phyloP scores from a whole-genome alignment of 371 early-diverging fungal genomes.

The Sporodiniella umbellata region DNA sequence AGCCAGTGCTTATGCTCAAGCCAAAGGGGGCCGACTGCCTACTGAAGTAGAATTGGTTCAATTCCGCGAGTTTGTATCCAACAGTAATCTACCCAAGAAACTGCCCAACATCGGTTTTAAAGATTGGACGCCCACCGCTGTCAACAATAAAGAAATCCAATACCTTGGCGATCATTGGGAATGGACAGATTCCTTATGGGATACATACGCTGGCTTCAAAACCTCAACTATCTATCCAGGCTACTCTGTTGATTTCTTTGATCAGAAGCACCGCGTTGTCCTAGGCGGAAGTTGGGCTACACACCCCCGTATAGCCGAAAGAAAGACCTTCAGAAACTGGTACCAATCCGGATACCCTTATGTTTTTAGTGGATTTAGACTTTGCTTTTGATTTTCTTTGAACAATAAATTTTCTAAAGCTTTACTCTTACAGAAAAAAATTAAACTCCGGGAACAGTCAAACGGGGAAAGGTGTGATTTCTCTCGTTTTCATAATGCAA shows the following conservation, averaged over 20 bases:
- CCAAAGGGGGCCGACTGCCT: slow-evolving; percentile 56
- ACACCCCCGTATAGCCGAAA: slow-evolving; percentile 69
- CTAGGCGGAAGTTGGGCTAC: slow-evolving; percentile 90
- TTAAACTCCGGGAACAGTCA: no score
- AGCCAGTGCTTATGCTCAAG: slow-evolving; percentile 64
- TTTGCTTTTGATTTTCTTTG: slow-evolving; percentile 21
- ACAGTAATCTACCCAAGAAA: slow-evolving; percentile 11
- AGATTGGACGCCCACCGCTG: slow-evolving; percentile 59
- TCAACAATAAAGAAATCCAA: slow-evolving; percentile 37
- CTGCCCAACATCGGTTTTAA: slow-evolving; percentile 57
- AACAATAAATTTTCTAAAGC: neutral
- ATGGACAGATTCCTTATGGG: slow-evolving; percentile 72
- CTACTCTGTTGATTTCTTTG: slow-evolving; percentile 88
- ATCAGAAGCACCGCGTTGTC: slow-evolving; percentile 80
- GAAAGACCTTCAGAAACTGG: slow-evolving; percentile 84
- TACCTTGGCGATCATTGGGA: slow-evolving; percentile 79
- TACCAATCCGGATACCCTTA: slow-evolving; percentile 84
- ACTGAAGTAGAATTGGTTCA: slow-evolving; percentile 61
- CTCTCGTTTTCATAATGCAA: no score
- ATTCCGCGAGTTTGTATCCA: slow-evolving; percentile 18
- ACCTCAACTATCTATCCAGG: slow-evolving; percentile 78
- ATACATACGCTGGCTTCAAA: slow-evolving; percentile 55
- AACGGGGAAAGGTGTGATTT: no score
- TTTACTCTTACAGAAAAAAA: no score
- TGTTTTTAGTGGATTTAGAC: slow-evolving; percentile 73